These are phyloP conservation scores for Colletotrichum abscissum DNA, from an alignment of 2,329 filamentous ascomycete species.

Conservation along the genomic window DNA sequence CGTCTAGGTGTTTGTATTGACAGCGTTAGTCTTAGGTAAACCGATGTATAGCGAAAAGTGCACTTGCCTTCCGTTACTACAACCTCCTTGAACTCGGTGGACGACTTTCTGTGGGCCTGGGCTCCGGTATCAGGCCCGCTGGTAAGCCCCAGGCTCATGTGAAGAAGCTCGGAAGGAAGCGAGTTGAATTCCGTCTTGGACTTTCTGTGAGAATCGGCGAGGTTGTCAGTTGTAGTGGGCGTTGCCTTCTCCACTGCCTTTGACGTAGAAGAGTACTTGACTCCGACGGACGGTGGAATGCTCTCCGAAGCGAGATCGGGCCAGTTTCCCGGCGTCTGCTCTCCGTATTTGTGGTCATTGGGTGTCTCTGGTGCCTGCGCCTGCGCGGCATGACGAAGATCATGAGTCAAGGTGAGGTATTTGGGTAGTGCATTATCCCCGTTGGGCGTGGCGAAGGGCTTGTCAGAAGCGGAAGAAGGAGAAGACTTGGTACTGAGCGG, in stretches of 20 bases:
- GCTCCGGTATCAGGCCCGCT: neutral
- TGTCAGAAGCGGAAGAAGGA: neutral
- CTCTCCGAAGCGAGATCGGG: no score
- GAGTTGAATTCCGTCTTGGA: conserved; percentile 20
- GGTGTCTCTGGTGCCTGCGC: neutral
- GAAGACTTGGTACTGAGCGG: neutral
- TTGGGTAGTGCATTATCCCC: neutral
- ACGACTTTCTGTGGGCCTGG: neutral
- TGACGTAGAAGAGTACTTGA: no score
- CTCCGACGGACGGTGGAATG: neutral
- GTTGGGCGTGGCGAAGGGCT: neutral
- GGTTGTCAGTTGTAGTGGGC: no score
- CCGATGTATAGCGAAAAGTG: neutral
- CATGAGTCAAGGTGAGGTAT: neutral
- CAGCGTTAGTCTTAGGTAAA: neutral
- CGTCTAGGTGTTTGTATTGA: neutral
- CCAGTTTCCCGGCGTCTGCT: neutral
- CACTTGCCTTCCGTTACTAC: neutral
- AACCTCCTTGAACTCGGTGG: conserved; percentile 3
- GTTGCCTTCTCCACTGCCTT: neutral
- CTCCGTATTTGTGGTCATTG: neutral
- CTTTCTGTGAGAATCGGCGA: conserved; percentile 5
- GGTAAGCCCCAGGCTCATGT: neutral
- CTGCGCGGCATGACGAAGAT: neutral
- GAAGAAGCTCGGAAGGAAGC: neutral